phyloP scores from a whole-genome alignment of 2,329 filamentous ascomycete species.

The Paracoccidioides lutzii region DNA sequence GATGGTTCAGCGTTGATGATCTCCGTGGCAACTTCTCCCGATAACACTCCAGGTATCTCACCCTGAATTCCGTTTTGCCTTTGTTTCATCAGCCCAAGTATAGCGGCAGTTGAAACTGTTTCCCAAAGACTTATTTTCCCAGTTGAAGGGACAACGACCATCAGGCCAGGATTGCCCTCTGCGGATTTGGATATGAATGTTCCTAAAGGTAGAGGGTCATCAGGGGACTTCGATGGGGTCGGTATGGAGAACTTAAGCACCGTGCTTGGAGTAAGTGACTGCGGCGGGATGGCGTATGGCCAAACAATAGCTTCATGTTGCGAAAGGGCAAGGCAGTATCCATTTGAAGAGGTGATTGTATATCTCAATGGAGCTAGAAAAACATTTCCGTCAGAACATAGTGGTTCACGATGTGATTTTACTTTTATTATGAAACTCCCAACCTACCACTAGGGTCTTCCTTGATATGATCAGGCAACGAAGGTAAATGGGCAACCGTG shows the following conservation, averaged over 20 bases:
- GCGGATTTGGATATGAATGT: constrained; percentile 69
- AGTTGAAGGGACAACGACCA: constrained; percentile 70
- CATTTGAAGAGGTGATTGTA: constrained; percentile 50
- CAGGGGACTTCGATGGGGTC: constrained; percentile 51
- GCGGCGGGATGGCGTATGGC: constrained; percentile 55
- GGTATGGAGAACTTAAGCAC: constrained; percentile 71
- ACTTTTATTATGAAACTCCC: neutral
- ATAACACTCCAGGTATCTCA: constrained; percentile 58
- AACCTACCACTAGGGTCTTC: constrained; percentile 47
- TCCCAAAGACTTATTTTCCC: constrained; percentile 93
- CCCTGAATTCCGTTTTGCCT: constrained; percentile 70
- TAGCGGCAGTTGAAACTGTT: constrained; percentile 77
- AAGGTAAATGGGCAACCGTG: constrained; percentile 69
- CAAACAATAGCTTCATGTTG: constrained; percentile 75
- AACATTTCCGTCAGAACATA: constrained; percentile 3
- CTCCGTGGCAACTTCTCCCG: constrained; percentile 63
- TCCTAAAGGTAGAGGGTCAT: constrained; percentile 67
- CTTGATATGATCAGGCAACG: constrained; percentile 65
- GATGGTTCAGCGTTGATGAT: constrained; percentile 75
- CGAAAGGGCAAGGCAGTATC: constrained; percentile 69
- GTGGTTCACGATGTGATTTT: neutral
- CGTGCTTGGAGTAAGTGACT: constrained; percentile 43
- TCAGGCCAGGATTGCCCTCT: constrained; percentile 68
- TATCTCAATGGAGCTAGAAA: constrained; percentile 50
- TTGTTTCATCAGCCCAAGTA: constrained; percentile 69